Base-by-base conservation (phyloP, 345 rosid species). In the Syzygium jambos region DNA sequence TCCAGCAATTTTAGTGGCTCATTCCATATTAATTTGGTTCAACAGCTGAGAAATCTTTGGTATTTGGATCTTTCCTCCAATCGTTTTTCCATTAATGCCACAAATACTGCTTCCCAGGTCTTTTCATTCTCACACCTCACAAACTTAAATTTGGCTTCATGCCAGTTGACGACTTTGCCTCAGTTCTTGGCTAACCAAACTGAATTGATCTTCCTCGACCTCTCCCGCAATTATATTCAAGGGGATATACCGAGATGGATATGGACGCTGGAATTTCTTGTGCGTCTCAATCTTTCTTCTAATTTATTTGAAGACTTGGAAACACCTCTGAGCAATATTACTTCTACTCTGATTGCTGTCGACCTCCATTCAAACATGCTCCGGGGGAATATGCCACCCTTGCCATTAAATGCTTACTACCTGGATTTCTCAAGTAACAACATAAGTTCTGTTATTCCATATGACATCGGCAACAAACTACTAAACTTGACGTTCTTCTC, bases 161-260 rank as follows among this genome's bases (percentile, higher is more conserved):
- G 95, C 90, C 90, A 88, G 12, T 84, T 95, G 41, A 83, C 23
- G 2, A 6, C 4, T 19, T 86, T 93, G 52, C 95, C 97, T 4
- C 87, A 87, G 5, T 34, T 34, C 30, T 56, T 95, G 54, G 80
- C 61, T 15, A 88, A 87, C 59, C 93, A 91, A 41, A 22, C 87
- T n/a, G 53, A 0, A 2, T 38, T 95, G 2, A 0, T 0, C 2
- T 0, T 10, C 30, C 86, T 94, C 1, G 95, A 94, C 87, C 94
- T 94, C 84, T 92, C 95, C 8, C 68, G 61, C 19, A 94, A 94
- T 86, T 87, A 84, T 41, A 94, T 95, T 51, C 34, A 9, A n/a
- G 93, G 93, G 13, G 2, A 6, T 23, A 85, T 95, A 27, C 97
- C 95, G 11, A 23, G 43, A 2, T 95, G 95, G 97, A 88, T 95